A percentile compares a stretch with the other conserved stretches of the same genome.
Conservation (phyloP, 106 monocot species). For the Agapanthus africanus region DNA sequence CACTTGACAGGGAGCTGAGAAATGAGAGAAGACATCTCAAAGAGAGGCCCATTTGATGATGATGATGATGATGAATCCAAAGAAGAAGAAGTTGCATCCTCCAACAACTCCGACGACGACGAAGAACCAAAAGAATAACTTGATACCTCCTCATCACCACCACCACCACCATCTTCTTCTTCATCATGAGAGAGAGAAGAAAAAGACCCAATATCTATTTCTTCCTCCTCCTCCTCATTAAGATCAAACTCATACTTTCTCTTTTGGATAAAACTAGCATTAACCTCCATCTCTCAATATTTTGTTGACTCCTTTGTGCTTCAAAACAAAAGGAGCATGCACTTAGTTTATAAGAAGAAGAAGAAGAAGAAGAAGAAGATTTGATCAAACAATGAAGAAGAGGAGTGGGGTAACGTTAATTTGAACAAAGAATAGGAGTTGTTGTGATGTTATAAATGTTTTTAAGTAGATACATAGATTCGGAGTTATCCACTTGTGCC, state of each 20-base stretch:
- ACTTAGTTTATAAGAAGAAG: not conserved
- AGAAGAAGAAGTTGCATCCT: conserved; percentile 17
- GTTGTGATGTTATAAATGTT: not conserved
- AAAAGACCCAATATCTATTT: conserved; percentile 17
- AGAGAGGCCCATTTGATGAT: conserved; percentile 16
- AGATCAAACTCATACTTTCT: conserved; percentile 21
- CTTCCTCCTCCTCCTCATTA: conserved; percentile 2
- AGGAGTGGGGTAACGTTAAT: not conserved
- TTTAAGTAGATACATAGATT: not conserved
- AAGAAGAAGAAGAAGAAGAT: conserved; percentile 1
- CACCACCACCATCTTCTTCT: conserved; percentile 3
- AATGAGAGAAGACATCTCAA: conserved; percentile 41
- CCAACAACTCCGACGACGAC: conserved; percentile 14
- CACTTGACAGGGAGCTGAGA: conserved; percentile 44
- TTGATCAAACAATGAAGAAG: too few species aligned
- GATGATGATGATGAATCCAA: conserved; percentile 24
- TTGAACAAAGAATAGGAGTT: not conserved
- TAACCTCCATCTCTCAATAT: not conserved
- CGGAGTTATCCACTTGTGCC: conserved; percentile 5
- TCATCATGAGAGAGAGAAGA: conserved; percentile 15
- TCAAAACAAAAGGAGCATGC: not conserved
- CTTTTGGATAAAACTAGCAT: not conserved
- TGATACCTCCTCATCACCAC: not conserved
- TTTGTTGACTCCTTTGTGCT: not conserved
- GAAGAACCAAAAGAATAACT: conserved; percentile 8